Percentiles rank a stretch among this genome's conserved stretches.
Conservation (phyloP, 78 protist species). For the Capsaspora owczarzaki region DNA sequence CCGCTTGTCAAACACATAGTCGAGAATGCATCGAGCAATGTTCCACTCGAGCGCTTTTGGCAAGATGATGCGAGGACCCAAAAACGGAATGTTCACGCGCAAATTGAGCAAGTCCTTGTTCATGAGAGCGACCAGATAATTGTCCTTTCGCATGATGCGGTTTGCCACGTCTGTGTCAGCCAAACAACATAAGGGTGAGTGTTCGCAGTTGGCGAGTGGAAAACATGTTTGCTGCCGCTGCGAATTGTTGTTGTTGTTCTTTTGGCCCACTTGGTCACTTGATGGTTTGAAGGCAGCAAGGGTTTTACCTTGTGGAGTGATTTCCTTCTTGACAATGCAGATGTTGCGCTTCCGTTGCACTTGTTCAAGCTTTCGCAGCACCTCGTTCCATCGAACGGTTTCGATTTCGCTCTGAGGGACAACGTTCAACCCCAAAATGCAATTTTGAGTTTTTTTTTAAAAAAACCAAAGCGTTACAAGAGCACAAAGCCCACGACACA, state of each 20-base stretch:
- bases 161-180: slow-evolving; percentile 53
- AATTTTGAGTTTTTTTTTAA: background rate
- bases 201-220: background rate
- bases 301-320: slow-evolving; percentile 14
- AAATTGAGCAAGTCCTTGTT: slow-evolving; percentile 27
- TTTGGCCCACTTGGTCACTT: background rate
- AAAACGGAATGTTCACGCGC: background rate
- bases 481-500: background rate
- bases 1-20: slow-evolving; percentile 48
- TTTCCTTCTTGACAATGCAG: slow-evolving; percentile 34
- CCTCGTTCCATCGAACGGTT: slow-evolving; percentile 7
- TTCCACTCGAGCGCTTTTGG: slow-evolving; percentile 69
- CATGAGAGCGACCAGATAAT: slow-evolving; percentile 67
- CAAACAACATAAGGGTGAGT: background rate
- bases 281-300: background rate
- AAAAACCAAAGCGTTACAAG: background rate
- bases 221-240: background rate
- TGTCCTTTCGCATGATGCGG: slow-evolving; percentile 71
- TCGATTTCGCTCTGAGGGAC: slow-evolving; percentile 10
- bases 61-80: slow-evolving; percentile 23
- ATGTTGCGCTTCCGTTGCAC: slow-evolving; percentile 17
- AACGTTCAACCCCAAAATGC: background rate
- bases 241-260: background rate
- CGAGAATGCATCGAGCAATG: slow-evolving; percentile 37
- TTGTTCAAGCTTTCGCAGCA: background rate